Evolutionary conservation across 2,329 filamentous ascomycete genomes (phyloP).

Genomic region (Pleurostoma richardsiae): DNA sequence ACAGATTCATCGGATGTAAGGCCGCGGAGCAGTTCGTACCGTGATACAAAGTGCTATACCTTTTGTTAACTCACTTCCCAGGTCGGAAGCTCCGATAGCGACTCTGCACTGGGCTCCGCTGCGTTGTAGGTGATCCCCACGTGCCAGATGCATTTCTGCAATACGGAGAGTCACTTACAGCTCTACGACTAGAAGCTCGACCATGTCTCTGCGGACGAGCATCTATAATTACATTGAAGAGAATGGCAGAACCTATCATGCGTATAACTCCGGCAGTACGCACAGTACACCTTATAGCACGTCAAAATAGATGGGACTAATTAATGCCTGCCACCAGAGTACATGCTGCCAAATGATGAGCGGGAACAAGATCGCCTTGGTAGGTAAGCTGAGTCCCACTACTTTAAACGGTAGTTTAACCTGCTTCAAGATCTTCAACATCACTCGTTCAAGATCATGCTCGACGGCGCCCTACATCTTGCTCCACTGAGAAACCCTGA

Average conservation of each 20-base stretch:
- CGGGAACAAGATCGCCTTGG: conserved; percentile 23
- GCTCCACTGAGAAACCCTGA: conserved; percentile 36
- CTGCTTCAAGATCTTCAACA: conserved; percentile 26
- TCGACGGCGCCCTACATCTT: conserved; percentile 34
- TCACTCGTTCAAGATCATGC: conserved; percentile 31
- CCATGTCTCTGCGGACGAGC: conserved; percentile 18
- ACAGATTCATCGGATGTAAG: neutral
- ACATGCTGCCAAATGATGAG: conserved; percentile 25
- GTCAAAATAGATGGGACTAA: no score
- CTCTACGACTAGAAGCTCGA: conserved; percentile 17
- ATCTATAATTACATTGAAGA: conserved; percentile 20
- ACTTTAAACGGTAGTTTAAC: neutral
- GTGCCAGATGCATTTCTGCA: neutral
- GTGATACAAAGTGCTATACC: neutral
- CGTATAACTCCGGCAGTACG: conserved; percentile 23
- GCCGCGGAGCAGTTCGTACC: neutral
- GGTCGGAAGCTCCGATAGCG: neutral
- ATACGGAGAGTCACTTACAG: neutral
- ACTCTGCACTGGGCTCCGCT: neutral
- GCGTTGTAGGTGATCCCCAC: neutral
- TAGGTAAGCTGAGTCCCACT: conserved; percentile 2
- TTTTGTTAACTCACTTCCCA: neutral
- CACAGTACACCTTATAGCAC: neutral
- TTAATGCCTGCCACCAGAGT: conserved; percentile 12
- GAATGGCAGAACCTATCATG: conserved; percentile 23